Percentiles rank a stretch among this genome's conserved stretches.
Evolutionary conservation across 116 monocot genomes (phyloP).

Genomic region (Posidonia oceanica): DNA sequence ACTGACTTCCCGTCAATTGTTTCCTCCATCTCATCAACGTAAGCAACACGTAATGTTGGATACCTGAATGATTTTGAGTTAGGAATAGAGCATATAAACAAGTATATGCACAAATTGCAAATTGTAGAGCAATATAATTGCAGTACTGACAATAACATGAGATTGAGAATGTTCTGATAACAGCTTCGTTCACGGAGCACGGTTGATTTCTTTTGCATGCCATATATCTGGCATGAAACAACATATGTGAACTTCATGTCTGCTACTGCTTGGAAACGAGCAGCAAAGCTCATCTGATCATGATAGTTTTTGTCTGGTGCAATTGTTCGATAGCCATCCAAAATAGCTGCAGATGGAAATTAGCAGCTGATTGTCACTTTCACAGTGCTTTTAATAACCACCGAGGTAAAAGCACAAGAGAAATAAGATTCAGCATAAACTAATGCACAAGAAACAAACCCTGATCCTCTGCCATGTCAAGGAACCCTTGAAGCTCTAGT

Average conservation of each 20-base stretch:
- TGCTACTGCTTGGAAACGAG: conserved; percentile 46
- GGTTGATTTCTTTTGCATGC: conserved; percentile 65
- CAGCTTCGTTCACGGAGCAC: conserved; percentile 43
- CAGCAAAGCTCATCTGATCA: conserved; percentile 14
- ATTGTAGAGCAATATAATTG: background rate
- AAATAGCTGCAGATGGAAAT: conserved; percentile 26
- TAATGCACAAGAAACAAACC: conserved; percentile 23
- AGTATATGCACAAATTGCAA: background rate
- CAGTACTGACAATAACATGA: conserved; percentile 46
- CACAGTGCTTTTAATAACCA: conserved; percentile 2
- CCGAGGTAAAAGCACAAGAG: background rate
- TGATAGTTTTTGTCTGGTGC: conserved; percentile 24
- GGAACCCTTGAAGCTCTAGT: conserved; percentile 58
- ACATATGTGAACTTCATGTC: conserved; percentile 95
- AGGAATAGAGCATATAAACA: no score
- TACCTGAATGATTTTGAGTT: conserved; percentile 25
- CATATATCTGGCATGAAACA: conserved; percentile 93
- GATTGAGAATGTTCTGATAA: conserved; percentile 80
- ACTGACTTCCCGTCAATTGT: conserved; percentile 38
- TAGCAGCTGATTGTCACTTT: background rate
- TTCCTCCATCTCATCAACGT: conserved; percentile 88
- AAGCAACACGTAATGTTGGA: conserved; percentile 81
- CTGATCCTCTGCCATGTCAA: conserved; percentile 59
- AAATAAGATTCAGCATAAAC: background rate
- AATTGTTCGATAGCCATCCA: conserved; percentile 29